A percentile compares a stretch with the other conserved stretches of the same genome.
These are phyloP conservation scores for Pseudogymnoascus pannorum DNA, from an alignment of 2,329 filamentous ascomycete species.

Conservation along the genomic window DNA sequence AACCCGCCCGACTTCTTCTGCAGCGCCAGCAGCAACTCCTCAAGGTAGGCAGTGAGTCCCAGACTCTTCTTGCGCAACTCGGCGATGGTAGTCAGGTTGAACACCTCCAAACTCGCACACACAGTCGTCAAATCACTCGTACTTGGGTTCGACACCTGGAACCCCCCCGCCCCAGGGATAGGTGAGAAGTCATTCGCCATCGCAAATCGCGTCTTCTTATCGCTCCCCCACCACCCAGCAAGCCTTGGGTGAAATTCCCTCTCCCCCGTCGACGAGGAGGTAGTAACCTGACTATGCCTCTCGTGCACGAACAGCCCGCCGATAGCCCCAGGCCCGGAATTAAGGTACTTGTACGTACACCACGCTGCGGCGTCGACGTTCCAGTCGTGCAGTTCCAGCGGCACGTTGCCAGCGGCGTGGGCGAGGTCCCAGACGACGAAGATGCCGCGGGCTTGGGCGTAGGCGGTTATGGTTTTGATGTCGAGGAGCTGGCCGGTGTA, in stretches of 20 bases:
- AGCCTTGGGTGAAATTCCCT: constrained; percentile 45
- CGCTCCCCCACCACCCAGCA: constrained; percentile 76
- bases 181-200: constrained; percentile 71
- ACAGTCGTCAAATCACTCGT: constrained; percentile 67
- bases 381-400: constrained; percentile 66
- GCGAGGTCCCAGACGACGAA: constrained; percentile 74
- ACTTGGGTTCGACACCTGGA: constrained; percentile 69
- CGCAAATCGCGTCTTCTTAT: constrained; percentile 60
- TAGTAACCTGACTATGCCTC: constrained; percentile 27
- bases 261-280: constrained; percentile 20
- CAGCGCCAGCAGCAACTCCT: constrained; percentile 45
- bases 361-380: constrained; percentile 70
- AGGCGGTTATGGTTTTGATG: constrained; percentile 62
- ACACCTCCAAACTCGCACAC: constrained; percentile 62
- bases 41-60: constrained; percentile 60
- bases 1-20: constrained; percentile 33
- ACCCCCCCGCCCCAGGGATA: constrained; percentile 65
- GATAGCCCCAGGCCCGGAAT: constrained; percentile 67
- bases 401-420: constrained; percentile 71
- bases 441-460: constrained; percentile 60
- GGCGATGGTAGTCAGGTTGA: constrained; percentile 56
- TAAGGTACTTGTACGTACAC: constrained; percentile 82
- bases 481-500: constrained; percentile 75
- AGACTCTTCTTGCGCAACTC: constrained; percentile 59
- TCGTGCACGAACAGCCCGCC: constrained; percentile 69